Percentiles rank a stretch among this genome's conserved stretches.
Conservation (phyloP, 257 asterid species). For the Jacaranda copaia region DNA sequence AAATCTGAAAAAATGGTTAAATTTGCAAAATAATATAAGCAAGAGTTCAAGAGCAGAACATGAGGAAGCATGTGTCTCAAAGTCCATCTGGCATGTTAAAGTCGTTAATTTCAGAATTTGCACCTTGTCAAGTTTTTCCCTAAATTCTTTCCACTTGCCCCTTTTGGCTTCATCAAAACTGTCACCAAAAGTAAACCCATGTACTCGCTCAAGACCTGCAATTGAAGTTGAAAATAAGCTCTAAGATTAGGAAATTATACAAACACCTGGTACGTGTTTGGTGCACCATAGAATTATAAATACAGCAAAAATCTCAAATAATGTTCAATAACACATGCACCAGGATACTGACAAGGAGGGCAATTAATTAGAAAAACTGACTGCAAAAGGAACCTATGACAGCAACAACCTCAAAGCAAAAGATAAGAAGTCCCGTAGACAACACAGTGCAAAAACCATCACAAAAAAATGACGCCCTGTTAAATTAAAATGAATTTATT, state of each 20-base stretch:
- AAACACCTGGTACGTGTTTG: not conserved
- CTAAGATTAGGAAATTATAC: constrained; percentile 4
- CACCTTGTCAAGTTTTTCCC: constrained; percentile 76
- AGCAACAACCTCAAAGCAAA: not conserved
- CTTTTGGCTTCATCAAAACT: constrained; percentile 69
- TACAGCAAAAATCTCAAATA: not conserved
- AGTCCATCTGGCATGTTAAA: not conserved
- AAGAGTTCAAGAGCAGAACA: constrained; percentile 1
- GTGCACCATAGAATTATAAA: not conserved
- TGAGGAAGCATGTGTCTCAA: not conserved
- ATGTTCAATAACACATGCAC: not conserved
- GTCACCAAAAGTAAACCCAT: constrained; percentile 92
- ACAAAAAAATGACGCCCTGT: no score
- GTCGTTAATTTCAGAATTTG: not conserved
- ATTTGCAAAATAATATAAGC: no score
- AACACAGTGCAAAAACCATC: no score
- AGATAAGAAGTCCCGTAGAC: no score
- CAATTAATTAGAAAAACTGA: not conserved
- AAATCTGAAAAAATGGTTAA: no score
- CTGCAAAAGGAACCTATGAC: not conserved
- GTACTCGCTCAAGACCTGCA: constrained; percentile 85
- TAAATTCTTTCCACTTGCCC: constrained; percentile 84
- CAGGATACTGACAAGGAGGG: not conserved
- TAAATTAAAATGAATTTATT: no score
- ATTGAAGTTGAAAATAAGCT: constrained; percentile 32